These are phyloP conservation scores for Lavandula angustifolia DNA, from an alignment of 257 asterid genomes.

Conservation along the genomic window DNA sequence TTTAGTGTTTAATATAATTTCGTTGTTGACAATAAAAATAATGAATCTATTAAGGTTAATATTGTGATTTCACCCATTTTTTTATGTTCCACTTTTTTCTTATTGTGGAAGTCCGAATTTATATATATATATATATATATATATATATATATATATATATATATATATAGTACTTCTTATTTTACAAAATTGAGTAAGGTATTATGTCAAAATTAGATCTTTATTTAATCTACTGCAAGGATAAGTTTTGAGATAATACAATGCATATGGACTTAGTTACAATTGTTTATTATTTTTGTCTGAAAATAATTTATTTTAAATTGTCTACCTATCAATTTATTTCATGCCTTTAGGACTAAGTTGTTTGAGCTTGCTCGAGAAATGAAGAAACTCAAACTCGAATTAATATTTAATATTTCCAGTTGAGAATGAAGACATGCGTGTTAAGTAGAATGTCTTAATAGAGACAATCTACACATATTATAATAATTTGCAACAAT, in stretches of 20 bases:
- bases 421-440: slow-evolving; percentile 70
- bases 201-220: neutral
- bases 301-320: slow-evolving; percentile 1
- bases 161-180: neutral
- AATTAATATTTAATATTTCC: slow-evolving; percentile 33
- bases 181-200: slow-evolving; percentile 12
- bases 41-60: too few relatives aligned
- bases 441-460: slow-evolving; percentile 55
- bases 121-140: too few relatives aligned
- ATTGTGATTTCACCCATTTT: too few relatives aligned
- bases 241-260: neutral
- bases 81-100: too few relatives aligned
- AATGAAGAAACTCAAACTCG: slow-evolving; percentile 27
- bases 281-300: slow-evolving; percentile 21
- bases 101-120: too few relatives aligned
- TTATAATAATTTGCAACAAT: slow-evolving; percentile 2
- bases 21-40: too few relatives aligned
- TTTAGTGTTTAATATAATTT: too few relatives aligned
- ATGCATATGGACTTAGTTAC: neutral
- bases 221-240: neutral
- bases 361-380: neutral
- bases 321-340: neutral
- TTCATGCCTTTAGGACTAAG: slow-evolving; percentile 10
- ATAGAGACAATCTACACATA: slow-evolving; percentile 35
- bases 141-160: too few relatives aligned